Evolutionary conservation across 1,139 yeast species (phyloP), one percentile per base, ranked within the genome.

Genomic region (Saccharomyces hybrid): DNA sequence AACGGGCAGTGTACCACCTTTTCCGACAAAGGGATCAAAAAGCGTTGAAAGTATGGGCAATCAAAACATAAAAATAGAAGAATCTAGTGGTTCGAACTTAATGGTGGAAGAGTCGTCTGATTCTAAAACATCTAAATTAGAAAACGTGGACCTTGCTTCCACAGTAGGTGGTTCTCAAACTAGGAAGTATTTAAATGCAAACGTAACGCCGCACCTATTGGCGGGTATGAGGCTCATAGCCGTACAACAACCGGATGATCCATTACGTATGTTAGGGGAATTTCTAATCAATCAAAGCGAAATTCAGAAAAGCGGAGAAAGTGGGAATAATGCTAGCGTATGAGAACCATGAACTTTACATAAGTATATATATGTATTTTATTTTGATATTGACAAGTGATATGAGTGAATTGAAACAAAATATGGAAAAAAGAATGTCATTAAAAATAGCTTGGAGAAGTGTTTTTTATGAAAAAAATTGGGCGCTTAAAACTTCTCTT

Each of bases 111-210:
- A 31, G 46, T 13, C 47, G 29, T 46, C 44, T 27, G 31, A 29
- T n/a, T 41, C 31, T 9, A 29, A 57, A 57, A n/a, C 55, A 50
- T 19, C 49, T 41, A 51, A 57, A 49, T 29, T 51, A 38, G 55
- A 56, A 48, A 44, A 52, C 25, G 50, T 65, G 16, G 59, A 65
- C 52, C 32, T 62, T 16, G 76, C 78, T 46, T 85, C 83, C 60
- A 76, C 84, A 16, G 83, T 85, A 8, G 95, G 93, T 14, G 97
- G 97, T 0, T 87, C 96, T 0, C 83, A 88, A 0, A 77, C 89
- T 3, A 79, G 98, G 60, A 81, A 78, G 62, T 91, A 90, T 77
- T 75, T 91, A 57, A 88, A 90, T 66, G 75, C 81, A 58, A 77
- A 86, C 55, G 78, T 91, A 46, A 86, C 96, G 0, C 80, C 79